Base-by-base conservation (phyloP, 345 rosid species). In the Syzygium aqueum region DNA sequence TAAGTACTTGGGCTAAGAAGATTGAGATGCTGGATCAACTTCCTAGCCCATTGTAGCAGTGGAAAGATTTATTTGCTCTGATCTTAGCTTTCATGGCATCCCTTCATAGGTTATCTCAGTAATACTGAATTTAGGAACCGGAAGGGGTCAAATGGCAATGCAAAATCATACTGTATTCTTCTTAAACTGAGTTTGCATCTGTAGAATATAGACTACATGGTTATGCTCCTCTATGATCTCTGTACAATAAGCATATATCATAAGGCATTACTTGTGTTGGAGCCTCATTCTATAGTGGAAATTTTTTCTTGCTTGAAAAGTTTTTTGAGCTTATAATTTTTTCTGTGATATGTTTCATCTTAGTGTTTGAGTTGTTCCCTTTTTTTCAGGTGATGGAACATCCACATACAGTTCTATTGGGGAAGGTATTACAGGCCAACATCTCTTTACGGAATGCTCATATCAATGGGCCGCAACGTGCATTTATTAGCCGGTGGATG, bases 321-420 rank as follows among this genome's bases (percentile, higher is more conserved):
- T 73, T 33, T 73, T 73, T 73, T 2, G 77, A 11, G 77, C 63
- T 85, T 23, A 33, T 85, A 46, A 22, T 27, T 40, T 56, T 63
- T 50, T 85, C 77, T 78, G 56, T 30, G 50, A 67, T 65, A 85
- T 9, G 30, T 52, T 86, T 88, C 84, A 37, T 49, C 49, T 73
- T 37, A 73, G 49, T 37, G 82, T 37, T 86, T 84, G 80, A 86
- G 25, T 52, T 73, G 82, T 53, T 82, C 16, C 57, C 15, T 87
- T 53, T 37, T 37, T 86, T 91, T 59, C 78, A 97, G 99, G 96
- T 95, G 88, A 96, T 94, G 96, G 99, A 96, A 88, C 98, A 96
- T 91, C 95, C 98, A 86, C 99, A 94, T 89, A 96, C 99, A 37
- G 93, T 94, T 87, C 89, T 94, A 88, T 89, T 97, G 88, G 91